Evolutionary conservation across 768 basidiomycete genomes (phyloP).

Genomic region (Calocybe cyanea): DNA sequence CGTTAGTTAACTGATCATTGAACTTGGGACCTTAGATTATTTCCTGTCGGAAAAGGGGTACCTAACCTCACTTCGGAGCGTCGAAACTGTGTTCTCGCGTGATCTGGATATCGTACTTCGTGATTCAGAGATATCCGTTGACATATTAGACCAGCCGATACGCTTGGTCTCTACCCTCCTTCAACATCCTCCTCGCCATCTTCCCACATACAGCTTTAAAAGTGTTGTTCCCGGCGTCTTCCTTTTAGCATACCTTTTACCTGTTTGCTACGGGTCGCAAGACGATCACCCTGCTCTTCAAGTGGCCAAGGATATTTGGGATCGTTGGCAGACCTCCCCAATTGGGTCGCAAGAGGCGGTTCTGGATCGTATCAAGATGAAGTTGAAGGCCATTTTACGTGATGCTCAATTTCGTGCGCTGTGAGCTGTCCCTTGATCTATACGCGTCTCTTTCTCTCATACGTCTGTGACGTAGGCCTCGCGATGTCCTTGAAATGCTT

Average conservation of each 20-base stretch:
- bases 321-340: constrained; percentile 22
- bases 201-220: constrained; percentile 14
- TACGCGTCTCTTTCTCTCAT: background rate
- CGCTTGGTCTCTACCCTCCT: constrained; percentile 30
- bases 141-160: constrained; percentile 24
- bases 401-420: constrained; percentile 33
- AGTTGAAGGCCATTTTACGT: constrained; percentile 36
- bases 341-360: constrained; percentile 22
- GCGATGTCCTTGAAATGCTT: constrained; percentile 39
- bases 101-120: constrained; percentile 30
- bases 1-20: constrained; percentile 11
- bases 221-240: constrained; percentile 41
- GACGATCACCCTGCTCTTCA: constrained; percentile 18
- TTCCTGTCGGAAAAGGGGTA: constrained; percentile 33
- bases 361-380: constrained; percentile 34
- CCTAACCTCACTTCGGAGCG: constrained; percentile 24
- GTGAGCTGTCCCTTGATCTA: constrained; percentile 22
- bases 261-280: constrained; percentile 25
- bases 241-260: constrained; percentile 44
- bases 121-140: constrained; percentile 19
- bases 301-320: constrained; percentile 32
- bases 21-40: constrained; percentile 20
- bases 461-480: constrained; percentile 32
- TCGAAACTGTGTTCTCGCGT: constrained; percentile 31
- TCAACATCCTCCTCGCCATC: constrained; percentile 12